phyloP scores from a whole-genome alignment of 1,139 yeast genomes.

The Suzukiozyma palmioleophila region DNA sequence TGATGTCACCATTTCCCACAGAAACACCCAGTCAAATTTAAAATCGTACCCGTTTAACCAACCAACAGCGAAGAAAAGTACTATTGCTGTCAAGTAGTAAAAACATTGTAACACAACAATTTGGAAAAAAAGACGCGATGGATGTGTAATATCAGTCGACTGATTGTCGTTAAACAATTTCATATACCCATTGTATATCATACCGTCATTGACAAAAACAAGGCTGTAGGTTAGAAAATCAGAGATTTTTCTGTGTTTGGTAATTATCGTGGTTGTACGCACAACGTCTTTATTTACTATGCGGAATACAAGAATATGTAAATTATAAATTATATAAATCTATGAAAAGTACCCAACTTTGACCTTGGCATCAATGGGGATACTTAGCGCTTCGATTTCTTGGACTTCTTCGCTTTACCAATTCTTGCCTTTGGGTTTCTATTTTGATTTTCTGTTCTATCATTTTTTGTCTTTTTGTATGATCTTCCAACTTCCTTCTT shows the following conservation, averaged over 20 bases:
- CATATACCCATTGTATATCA: conserved; percentile 20
- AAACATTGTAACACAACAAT: conserved; percentile 61
- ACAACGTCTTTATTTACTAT: no score
- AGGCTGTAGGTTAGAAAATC: no score
- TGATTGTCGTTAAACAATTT: conserved; percentile 21
- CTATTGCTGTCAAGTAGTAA: conserved; percentile 59
- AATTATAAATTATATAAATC: no score
- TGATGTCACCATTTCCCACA: conserved; percentile 71
- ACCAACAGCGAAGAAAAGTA: conserved; percentile 54
- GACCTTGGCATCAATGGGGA: no score
- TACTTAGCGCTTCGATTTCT: conserved; percentile 1
- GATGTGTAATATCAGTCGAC: conserved; percentile 31
- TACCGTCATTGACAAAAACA: neutral
- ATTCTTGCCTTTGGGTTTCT: conserved; percentile 7
- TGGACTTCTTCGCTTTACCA: conserved; percentile 5
- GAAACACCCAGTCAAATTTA: conserved; percentile 65
- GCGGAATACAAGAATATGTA: no score
- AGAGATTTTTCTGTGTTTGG: no score
- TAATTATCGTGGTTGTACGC: no score
- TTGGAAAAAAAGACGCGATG: conserved; percentile 44
- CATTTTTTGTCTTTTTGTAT: conserved; percentile 69
- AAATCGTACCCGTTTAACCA: conserved; percentile 61
- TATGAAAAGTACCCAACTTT: no score
- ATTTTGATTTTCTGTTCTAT: conserved; percentile 35
- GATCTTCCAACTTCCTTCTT: conserved; percentile 47